Base-by-base conservation (phyloP, 1,139 yeast species). In the Kodamaea derodonti region DNA sequence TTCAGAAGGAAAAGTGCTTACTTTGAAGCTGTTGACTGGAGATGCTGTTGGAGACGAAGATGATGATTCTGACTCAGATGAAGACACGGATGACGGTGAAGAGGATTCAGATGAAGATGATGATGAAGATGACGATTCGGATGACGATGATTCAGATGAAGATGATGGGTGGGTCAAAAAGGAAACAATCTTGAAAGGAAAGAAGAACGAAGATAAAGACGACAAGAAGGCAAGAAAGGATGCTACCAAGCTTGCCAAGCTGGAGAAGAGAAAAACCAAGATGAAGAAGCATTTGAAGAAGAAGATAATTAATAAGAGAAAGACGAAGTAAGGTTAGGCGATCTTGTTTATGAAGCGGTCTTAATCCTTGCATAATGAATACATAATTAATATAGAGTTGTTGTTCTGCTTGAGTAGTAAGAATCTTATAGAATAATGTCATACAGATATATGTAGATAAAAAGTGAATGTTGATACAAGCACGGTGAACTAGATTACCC, bases 281-380 rank as follows among this genome's bases (percentile, higher is more conserved):
- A 83, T 92, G 81, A 92, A 92, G 59, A 94, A 94, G 59, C 87
- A 85, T 58, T 62, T 87, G 27, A 92, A 92, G 65, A 92, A 92
- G 73, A 83, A 82, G 55, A 62, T 83, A 29, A 69, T 82, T 5
- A 78, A 69, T 44, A 84, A 83, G 52, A 53, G 75, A 33, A 68
- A 69, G 48, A 54, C 63, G 18, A 43, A 44, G 34, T 48, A 29
- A 27, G 22, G 22, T 6, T n/a, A n/a, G n/a, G n/a, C n/a, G n/a
- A n/a, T n/a, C n/a, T n/a, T n/a, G n/a, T n/a, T n/a, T n/a, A n/a
- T n/a, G n/a, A n/a, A n/a, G n/a, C n/a, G n/a, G n/a, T n/a, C n/a
- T n/a, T n/a, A n/a, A n/a, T n/a, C n/a, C n/a, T n/a, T n/a, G n/a
- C n/a, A n/a, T n/a, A n/a, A n/a, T n/a, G n/a, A n/a, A n/a, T n/a